Conservation (phyloP, 306 rosid genomes). For the Glycine tomentella region DNA sequence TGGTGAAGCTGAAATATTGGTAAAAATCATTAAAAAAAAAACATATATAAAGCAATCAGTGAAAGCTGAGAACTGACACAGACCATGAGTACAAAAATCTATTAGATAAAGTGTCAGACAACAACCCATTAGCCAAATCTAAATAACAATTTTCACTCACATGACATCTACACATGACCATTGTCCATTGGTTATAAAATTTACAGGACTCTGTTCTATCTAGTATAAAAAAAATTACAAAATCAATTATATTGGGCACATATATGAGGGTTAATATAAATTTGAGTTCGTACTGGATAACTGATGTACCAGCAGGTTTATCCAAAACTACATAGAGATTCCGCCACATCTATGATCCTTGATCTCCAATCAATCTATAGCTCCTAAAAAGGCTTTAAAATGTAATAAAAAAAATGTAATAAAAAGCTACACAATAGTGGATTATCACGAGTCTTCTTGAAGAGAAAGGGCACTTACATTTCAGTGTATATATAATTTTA, state of each 20-base stretch:
- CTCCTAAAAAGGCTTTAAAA: neutral
- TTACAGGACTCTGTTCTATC: neutral
- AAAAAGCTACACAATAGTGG: neutral
- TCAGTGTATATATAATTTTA: no score
- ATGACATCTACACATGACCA: slow-evolving; percentile 9
- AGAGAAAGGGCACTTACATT: no score
- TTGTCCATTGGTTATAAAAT: neutral
- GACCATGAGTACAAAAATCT: neutral
- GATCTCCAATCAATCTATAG: slow-evolving; percentile 40
- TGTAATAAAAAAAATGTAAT: neutral
- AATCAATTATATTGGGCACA: neutral
- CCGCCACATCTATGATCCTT: slow-evolving; percentile 77
- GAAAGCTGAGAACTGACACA: slow-evolving; percentile 3
- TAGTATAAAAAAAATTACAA: neutral
- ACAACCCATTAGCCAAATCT: slow-evolving; percentile 16
- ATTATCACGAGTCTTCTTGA: neutral
- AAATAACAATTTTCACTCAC: slow-evolving; percentile 9
- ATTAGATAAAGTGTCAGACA: neutral
- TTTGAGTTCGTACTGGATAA: slow-evolving; percentile 36
- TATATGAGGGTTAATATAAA: slow-evolving; percentile 1
- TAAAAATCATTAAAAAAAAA: neutral
- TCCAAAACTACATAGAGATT: slow-evolving; percentile 83
- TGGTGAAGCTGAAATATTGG: slow-evolving; percentile 7
- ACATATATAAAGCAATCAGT: neutral
- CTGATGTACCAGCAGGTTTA: slow-evolving; percentile 93